Conservation (phyloP, 2,329 filamentous ascomycete species). For the Talaromyces sp. region DNA sequence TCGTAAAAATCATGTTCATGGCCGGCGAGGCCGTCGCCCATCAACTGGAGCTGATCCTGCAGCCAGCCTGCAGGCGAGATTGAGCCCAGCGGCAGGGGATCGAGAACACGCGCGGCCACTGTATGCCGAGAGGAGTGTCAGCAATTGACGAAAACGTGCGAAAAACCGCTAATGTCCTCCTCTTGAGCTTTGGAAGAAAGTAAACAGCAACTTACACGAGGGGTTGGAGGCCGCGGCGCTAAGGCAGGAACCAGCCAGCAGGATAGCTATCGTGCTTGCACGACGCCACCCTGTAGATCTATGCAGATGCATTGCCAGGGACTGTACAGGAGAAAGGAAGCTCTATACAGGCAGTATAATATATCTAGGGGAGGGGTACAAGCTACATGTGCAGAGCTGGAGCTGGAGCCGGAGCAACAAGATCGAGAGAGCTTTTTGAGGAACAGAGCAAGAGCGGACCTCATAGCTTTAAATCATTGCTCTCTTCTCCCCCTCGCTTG, state of each 20-base stretch:
- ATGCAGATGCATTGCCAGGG: background rate
- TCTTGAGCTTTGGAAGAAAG: background rate
- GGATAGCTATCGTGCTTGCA: background rate
- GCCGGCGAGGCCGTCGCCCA: constrained; percentile 49
- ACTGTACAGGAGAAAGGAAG: background rate
- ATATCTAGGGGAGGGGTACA: background rate
- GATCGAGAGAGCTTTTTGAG: background rate
- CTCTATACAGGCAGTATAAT: background rate
- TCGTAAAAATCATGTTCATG: constrained; percentile 53
- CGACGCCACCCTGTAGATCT: constrained; percentile 1
- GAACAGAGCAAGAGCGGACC: background rate
- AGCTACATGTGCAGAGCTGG: background rate
- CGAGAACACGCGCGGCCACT: constrained; percentile 11
- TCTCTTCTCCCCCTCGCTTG: background rate
- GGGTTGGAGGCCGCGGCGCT: constrained; percentile 1
- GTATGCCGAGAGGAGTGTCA: background rate
- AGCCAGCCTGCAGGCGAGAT: constrained; percentile 51
- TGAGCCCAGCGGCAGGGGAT: constrained; percentile 42
- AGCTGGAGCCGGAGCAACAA: background rate
- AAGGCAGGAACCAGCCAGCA: background rate
- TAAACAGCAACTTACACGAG: background rate
- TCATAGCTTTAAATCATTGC: constrained; percentile 1
- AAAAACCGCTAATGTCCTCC: background rate
- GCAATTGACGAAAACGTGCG: background rate
- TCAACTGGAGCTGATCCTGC: constrained; percentile 44